phyloP scores from a whole-genome alignment of 768 basidiomycete genomes.

The Galerina marginata region DNA sequence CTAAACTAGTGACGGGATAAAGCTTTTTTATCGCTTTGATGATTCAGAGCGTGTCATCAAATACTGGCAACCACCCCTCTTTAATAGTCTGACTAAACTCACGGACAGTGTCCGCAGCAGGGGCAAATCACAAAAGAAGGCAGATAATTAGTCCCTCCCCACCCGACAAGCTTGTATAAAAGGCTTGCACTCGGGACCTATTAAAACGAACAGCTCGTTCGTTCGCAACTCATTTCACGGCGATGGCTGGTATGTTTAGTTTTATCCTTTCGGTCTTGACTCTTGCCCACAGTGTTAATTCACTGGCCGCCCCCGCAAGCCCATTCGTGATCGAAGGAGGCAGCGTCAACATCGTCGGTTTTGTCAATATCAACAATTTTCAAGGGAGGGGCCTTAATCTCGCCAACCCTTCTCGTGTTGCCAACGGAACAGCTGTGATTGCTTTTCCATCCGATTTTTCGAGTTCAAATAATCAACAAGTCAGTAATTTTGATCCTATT shows the following conservation, averaged over 20 bases:
- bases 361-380: not conserved
- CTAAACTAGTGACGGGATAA: no score
- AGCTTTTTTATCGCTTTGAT: no score
- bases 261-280: not conserved
- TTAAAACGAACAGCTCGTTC: no score
- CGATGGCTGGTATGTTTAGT: not conserved
- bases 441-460: not conserved
- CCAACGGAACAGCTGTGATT: not conserved
- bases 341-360: not conserved
- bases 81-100: no score
- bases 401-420: not conserved
- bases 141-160: no score
- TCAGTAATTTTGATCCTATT: not conserved
- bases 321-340: not conserved
- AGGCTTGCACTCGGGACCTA: no score
- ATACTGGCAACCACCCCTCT: no score
- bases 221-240: not conserved
- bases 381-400: not conserved
- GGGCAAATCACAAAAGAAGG: no score
- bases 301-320: not conserved
- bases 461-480: not conserved
- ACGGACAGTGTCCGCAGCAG: no score
- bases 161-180: no score
- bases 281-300: not conserved
- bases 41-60: no score